These are phyloP conservation scores for Mycena alexandri DNA, from an alignment of 768 basidiomycete species.

Conservation along the genomic window DNA sequence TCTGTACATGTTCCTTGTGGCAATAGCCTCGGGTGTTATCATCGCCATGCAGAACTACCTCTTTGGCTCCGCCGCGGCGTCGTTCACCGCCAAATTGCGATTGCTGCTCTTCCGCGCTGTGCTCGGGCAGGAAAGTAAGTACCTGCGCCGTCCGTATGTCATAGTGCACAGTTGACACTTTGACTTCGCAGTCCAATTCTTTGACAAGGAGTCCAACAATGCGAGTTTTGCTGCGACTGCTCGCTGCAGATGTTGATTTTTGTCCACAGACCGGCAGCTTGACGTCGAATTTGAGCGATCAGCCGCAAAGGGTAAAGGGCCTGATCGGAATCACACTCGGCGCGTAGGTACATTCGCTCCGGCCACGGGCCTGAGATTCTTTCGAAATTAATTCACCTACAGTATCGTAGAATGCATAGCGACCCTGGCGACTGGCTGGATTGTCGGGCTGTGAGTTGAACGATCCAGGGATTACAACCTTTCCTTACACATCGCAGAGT, in stretches of 20 bases:
- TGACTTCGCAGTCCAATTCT: constrained; percentile 77
- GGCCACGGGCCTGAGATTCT: neutral
- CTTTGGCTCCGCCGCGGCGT: constrained; percentile 77
- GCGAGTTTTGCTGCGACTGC: constrained; percentile 37
- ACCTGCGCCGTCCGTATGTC: neutral
- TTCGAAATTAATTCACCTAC: neutral
- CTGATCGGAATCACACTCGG: constrained; percentile 90
- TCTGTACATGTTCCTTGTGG: constrained; percentile 83
- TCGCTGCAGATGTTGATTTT: neutral
- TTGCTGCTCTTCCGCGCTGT: constrained; percentile 81
- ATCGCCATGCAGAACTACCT: constrained; percentile 79
- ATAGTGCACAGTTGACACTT: too few species aligned
- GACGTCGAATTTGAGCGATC: constrained; percentile 83
- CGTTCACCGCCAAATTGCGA: constrained; percentile 78
- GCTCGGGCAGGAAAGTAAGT: constrained; percentile 83
- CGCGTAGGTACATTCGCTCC: constrained; percentile 68
- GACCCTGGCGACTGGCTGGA: constrained; percentile 77
- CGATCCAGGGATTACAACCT: too few species aligned
- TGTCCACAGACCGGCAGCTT: constrained; percentile 69
- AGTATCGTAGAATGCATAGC: constrained; percentile 83
- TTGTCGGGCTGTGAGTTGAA: constrained; percentile 72
- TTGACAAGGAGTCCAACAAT: constrained; percentile 87
- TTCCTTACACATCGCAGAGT: constrained; percentile 31
- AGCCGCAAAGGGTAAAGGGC: constrained; percentile 90
- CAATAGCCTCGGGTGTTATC: constrained; percentile 70